Evolutionary conservation across 495 filamentous ascomycete species (phyloP).

Genomic region (Apodospora peruviana): DNA sequence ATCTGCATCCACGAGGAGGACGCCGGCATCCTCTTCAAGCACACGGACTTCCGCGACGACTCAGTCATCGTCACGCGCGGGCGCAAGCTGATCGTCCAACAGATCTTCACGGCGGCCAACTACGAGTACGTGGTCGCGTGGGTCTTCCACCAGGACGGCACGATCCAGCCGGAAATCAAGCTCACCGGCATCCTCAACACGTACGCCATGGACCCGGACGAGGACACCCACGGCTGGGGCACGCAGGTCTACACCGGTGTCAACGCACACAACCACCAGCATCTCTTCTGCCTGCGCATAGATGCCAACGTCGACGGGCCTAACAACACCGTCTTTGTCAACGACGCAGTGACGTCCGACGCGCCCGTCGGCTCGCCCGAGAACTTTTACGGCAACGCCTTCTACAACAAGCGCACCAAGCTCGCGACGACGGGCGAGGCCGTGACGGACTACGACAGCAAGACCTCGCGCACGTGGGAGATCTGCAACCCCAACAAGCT

Average conservation of each 20-base stretch:
- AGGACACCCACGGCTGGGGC: conserved; percentile 85
- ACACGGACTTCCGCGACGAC: conserved; percentile 91
- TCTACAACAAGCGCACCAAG: conserved; percentile 84
- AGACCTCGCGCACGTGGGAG: conserved; percentile 81
- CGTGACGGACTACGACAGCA: conserved; percentile 75
- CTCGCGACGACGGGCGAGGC: conserved; percentile 66
- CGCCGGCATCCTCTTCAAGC: conserved; percentile 89
- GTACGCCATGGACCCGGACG: conserved; percentile 75
- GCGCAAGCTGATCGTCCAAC: conserved; percentile 82
- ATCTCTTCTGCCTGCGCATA: conserved; percentile 88
- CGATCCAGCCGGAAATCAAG: conserved; percentile 90
- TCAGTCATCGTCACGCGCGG: conserved; percentile 81
- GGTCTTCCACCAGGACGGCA: conserved; percentile 92
- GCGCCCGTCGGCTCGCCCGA: conserved; percentile 72
- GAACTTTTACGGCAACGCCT: conserved; percentile 92
- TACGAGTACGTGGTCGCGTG: conserved; percentile 95
- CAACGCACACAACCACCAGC: conserved; percentile 81
- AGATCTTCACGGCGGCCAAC: conserved; percentile 94
- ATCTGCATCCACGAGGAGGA: conserved; percentile 98
- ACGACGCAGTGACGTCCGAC: conserved; percentile 60
- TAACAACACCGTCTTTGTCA: conserved; percentile 79
- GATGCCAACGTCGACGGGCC: conserved; percentile 88
- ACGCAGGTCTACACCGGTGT: conserved; percentile 71
- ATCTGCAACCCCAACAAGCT: conserved; percentile 80
- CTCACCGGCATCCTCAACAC: conserved; percentile 95